Evolutionary conservation across 2,329 filamentous ascomycete genomes (phyloP), one percentile per base, ranked within the genome.

Genomic region (Phyllosticta citrichinensis): DNA sequence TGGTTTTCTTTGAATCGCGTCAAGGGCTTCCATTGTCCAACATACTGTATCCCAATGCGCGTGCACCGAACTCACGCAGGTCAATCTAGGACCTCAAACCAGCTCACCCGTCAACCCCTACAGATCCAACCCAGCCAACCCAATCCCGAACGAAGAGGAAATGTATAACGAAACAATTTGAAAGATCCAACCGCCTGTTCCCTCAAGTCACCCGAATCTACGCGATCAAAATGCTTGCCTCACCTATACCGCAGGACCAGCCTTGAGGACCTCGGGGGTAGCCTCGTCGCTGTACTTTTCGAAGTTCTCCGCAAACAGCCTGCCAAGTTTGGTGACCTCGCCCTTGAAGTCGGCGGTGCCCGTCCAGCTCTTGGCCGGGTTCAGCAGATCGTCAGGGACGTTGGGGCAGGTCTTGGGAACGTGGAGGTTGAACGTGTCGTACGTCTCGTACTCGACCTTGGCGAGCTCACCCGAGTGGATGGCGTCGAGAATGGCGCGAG

Each of bases 381-480:
- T 97, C 73, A 99, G 86, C 47, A 99, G 83, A 80, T 97, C 93
- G 63, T 84, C 81, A 57, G 94, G 94, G 9, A 99, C 94, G 72
- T 87, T 87, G 65, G 88, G 85, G 83, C 93, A 97, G 56, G 85
- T 80, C 81, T 88, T 97, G 75, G 94, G 94, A n/a, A 99, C 91
- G 73, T 88, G 84, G 62, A 99, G 87, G 83, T 97, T 96, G 87
- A 99, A 99, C 66, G 91, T 87, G 51, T 91, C 91, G 80, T 99
- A 99, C 67, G 80, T 91, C 82, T 99, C 94, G 79, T 90, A 99
- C 77, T 96, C 88, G 65, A 84, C 87, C 70, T 96, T 89, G 72
- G 91, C 91, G 67, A 99, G 89, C 79, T 96, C 91, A 68, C 94
- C 94, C 58, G 85, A 92, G 87, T 99, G 94, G 79, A 99, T 97